Evolutionary conservation across 768 basidiomycete species (phyloP).

Genomic region (Russula olivacea): DNA sequence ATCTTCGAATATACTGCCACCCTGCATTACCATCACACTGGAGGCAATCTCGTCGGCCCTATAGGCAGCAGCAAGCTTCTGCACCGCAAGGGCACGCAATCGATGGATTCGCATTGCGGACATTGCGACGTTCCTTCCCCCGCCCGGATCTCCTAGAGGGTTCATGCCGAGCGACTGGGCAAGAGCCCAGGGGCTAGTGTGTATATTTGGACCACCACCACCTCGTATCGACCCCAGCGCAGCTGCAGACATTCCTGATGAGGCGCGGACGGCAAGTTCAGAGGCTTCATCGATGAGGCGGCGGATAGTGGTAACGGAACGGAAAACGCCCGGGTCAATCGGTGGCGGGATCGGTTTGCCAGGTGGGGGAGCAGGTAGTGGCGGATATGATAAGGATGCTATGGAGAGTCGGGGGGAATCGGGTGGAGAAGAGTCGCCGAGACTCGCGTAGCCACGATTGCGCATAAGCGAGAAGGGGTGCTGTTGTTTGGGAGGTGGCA

Average conservation of each 20-base stretch:
- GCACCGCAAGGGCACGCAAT: constrained; percentile 73
- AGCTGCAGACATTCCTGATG: constrained; percentile 74
- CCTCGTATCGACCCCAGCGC: constrained; percentile 63
- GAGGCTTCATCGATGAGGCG: constrained; percentile 85
- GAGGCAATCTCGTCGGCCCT: constrained; percentile 86
- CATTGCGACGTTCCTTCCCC: constrained; percentile 75
- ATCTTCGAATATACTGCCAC: constrained; percentile 87
- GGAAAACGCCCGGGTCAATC: constrained; percentile 85
- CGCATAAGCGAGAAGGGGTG: constrained; percentile 30
- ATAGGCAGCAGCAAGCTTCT: constrained; percentile 82
- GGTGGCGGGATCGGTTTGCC: constrained; percentile 76
- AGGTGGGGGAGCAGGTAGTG: constrained; percentile 49
- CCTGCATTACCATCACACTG: constrained; percentile 94
- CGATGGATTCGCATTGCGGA: constrained; percentile 79
- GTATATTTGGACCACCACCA: constrained; percentile 33
- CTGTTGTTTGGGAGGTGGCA: constrained; percentile 32
- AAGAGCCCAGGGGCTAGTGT: constrained; percentile 52
- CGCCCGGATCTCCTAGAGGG: constrained; percentile 44
- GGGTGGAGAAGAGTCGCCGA: constrained; percentile 39
- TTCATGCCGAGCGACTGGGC: constrained; percentile 62
- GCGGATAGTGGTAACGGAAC: constrained; percentile 66
- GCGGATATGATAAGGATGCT: constrained; percentile 36
- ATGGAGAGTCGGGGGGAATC: constrained; percentile 29
- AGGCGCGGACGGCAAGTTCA: constrained; percentile 80
- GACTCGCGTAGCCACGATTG: constrained; percentile 42